phyloP scores from a whole-genome alignment of 2,329 filamentous ascomycete genomes.

The Drechslerella coelobrocha region DNA sequence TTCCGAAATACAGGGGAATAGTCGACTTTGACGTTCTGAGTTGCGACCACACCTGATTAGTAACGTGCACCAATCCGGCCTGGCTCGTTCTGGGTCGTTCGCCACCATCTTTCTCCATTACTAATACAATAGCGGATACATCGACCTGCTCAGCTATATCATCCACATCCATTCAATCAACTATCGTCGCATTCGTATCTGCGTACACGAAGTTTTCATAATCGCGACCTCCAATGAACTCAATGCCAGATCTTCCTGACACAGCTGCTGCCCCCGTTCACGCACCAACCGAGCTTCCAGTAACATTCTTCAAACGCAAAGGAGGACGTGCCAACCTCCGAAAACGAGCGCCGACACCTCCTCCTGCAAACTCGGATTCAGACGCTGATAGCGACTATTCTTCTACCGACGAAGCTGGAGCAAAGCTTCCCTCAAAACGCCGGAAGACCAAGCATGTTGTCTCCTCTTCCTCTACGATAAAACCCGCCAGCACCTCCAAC shows the following conservation, averaged over 20 bases:
- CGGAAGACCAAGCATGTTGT: slow-evolving; percentile 71
- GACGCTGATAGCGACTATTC: slow-evolving; percentile 66
- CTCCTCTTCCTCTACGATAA: slow-evolving; percentile 69
- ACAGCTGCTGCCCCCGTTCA: slow-evolving; percentile 51
- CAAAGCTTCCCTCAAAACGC: slow-evolving; percentile 75
- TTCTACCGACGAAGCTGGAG: slow-evolving; percentile 68
- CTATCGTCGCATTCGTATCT: background rate
- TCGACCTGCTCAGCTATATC: background rate
- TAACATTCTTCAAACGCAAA: slow-evolving; percentile 85
- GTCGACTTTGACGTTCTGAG: too few species aligned
- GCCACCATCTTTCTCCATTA: too few species aligned
- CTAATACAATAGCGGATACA: too few species aligned
- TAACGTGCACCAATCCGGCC: too few species aligned
- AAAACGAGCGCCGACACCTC: slow-evolving; percentile 80
- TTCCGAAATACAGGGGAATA: too few species aligned
- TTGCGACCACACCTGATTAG: too few species aligned
- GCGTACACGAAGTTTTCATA: background rate
- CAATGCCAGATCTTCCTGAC: slow-evolving; percentile 18
- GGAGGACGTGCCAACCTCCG: slow-evolving; percentile 76
- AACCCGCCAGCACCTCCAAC: slow-evolving; percentile 58
- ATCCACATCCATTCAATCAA: background rate
- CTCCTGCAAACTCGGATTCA: slow-evolving; percentile 69
- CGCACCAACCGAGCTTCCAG: slow-evolving; percentile 62
- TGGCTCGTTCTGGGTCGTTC: too few species aligned
- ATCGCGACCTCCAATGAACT: background rate